Conservation (phyloP, 2,329 filamentous ascomycete species). For the Talaromyces albobiverticillius region DNA sequence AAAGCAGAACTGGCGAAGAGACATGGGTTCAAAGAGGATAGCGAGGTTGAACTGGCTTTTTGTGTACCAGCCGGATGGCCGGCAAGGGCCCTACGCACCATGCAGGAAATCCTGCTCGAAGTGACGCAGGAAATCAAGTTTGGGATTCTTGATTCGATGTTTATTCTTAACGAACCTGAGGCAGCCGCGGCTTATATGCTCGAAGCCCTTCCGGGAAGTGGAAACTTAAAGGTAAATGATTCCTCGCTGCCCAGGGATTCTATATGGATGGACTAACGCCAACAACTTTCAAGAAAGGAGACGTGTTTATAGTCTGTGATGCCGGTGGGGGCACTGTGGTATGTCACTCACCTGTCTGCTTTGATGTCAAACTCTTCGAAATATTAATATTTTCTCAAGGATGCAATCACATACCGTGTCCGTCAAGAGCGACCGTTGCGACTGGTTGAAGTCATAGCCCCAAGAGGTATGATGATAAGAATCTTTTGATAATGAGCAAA, state of each 20-base stretch:
- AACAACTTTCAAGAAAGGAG: background rate
- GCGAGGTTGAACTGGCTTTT: background rate
- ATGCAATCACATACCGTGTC: slow-evolving; percentile 7
- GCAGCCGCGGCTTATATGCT: background rate
- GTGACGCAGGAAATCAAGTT: background rate
- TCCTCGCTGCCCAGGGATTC: background rate
- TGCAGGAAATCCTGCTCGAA: background rate
- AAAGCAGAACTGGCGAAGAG: background rate
- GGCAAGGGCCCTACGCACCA: background rate
- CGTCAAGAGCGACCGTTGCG: background rate
- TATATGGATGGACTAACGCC: background rate
- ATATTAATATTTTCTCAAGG: no score
- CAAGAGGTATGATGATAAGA: background rate
- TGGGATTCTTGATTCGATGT: background rate
- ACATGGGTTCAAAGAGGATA: background rate
- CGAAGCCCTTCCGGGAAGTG: background rate
- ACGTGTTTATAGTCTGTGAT: slow-evolving; percentile 6
- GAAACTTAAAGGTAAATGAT: background rate
- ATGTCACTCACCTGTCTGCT: background rate
- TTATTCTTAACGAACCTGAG: slow-evolving; percentile 1
- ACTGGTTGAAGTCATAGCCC: background rate
- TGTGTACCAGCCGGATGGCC: slow-evolving; percentile 2
- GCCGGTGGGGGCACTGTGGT: slow-evolving; percentile 7
- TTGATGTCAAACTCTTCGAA: no score
- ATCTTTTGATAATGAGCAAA: background rate